phyloP scores from a whole-genome alignment of 2,329 filamentous ascomycete genomes.

The Colletotrichum acutatum region DNA sequence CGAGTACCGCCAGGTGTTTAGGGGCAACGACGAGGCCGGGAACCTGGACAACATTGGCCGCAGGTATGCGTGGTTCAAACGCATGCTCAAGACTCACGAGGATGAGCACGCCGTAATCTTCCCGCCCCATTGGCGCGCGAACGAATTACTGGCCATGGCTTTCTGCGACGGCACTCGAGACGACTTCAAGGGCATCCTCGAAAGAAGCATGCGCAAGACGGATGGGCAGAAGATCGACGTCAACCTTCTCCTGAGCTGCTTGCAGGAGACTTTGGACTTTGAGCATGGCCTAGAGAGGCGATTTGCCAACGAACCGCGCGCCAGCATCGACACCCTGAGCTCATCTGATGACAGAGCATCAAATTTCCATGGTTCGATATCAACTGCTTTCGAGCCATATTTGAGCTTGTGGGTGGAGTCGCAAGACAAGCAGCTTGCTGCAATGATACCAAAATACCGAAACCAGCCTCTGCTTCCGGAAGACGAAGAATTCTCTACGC shows the following conservation, averaged over 20 bases:
- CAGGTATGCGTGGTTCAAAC: constrained; percentile 94
- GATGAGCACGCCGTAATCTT: constrained; percentile 92
- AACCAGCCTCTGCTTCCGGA: constrained; percentile 80
- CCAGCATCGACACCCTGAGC: constrained; percentile 89
- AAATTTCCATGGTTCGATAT: constrained; percentile 90
- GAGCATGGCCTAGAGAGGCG: constrained; percentile 90
- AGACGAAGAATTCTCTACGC: constrained; percentile 92
- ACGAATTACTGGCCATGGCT: constrained; percentile 87
- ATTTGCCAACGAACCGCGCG: constrained; percentile 78
- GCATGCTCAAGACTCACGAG: constrained; percentile 95
- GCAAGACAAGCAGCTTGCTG: constrained; percentile 87
- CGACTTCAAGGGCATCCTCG: constrained; percentile 93
- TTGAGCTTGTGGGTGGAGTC: constrained; percentile 97
- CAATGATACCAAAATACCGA: constrained; percentile 88
- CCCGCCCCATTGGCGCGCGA: constrained; percentile 87
- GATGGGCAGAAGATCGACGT: constrained; percentile 88
- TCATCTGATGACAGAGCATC: constrained; percentile 81
- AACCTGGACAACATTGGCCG: constrained; percentile 96
- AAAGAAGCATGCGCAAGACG: constrained; percentile 82
- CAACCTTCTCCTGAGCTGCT: constrained; percentile 85
- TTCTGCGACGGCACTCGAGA: constrained; percentile 97
- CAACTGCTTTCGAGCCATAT: constrained; percentile 96
- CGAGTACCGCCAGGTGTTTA: constrained; percentile 95
- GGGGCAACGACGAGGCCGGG: constrained; percentile 95
- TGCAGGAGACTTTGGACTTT: constrained; percentile 97